Percentiles rank a stretch among this genome's conserved stretches.
phyloP scores from a whole-genome alignment of 176 grass and related monocot genomes.

The sorghum (Sorghum bicolor) region Sorghum_bicolor_NCBIv3 NC_012877.2:16344001-16344500 shows the following conservation, averaged over 20 bases:
- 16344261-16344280: conserved; percentile 43
- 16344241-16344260: conserved; percentile 14
- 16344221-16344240: neutral
- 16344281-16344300: conserved; percentile 43
- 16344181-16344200: conserved; percentile 47
- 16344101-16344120: conserved; percentile 20
- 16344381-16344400: conserved; percentile 42
- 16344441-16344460: neutral
- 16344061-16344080: neutral
- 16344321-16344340: conserved; percentile 65
- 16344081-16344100: conserved; percentile 14
- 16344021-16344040: neutral
- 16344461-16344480: conserved; percentile 34
- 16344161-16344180: conserved; percentile 11
- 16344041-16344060: neutral
- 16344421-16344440: neutral
- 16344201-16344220: conserved; percentile 27
- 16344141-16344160: conserved; percentile 26
- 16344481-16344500: conserved; percentile 46
- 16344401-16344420: conserved; percentile 42
- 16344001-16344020: neutral
- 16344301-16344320: conserved; percentile 54
- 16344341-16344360: conserved; percentile 59
- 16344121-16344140: conserved; percentile 20
- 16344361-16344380: conserved; percentile 46